phyloP scores from a whole-genome alignment of 495 filamentous ascomycete species.

The Penicillium manginii region DNA sequence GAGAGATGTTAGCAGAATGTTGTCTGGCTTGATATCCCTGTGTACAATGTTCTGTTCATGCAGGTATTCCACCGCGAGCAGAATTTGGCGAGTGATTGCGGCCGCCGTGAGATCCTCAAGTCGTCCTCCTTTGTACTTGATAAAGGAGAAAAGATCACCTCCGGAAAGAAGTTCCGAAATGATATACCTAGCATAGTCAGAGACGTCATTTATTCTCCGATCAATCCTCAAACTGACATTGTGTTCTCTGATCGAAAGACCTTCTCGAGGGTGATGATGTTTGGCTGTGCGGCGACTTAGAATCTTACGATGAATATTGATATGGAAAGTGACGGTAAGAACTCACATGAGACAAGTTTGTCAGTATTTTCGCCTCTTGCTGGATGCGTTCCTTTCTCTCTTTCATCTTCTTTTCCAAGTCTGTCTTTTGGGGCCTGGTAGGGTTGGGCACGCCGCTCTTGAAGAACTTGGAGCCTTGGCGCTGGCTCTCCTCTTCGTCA shows the following conservation, averaged over 20 bases:
- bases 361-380: slow-evolving; percentile 60
- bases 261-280: slow-evolving; percentile 60
- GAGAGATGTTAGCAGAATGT: slow-evolving; percentile 62
- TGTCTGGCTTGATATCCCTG: slow-evolving; percentile 73
- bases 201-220: neutral
- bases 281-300: slow-evolving; percentile 49
- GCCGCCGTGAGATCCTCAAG: slow-evolving; percentile 57
- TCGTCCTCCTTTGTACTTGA: slow-evolving; percentile 49
- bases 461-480: slow-evolving; percentile 9
- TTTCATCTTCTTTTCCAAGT: neutral
- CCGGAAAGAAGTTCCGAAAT: slow-evolving; percentile 67
- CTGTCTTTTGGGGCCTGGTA: neutral
- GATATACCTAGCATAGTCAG: slow-evolving; percentile 54
- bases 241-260: slow-evolving; percentile 53
- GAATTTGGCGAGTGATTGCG: slow-evolving; percentile 60
- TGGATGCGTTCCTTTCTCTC: slow-evolving; percentile 22
- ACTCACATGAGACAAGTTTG: slow-evolving; percentile 62
- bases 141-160: slow-evolving; percentile 67
- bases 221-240: slow-evolving; percentile 45
- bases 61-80: slow-evolving; percentile 63
- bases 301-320: neutral
- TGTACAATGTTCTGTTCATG: slow-evolving; percentile 62
- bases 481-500: slow-evolving; percentile 6
- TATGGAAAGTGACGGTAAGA: neutral
- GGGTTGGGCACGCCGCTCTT: neutral